A percentile compares a stretch with the other conserved stretches of the same genome.
Evolutionary conservation across 2,329 filamentous ascomycete genomes (phyloP).

Genomic region (Alternaria sp.): DNA sequence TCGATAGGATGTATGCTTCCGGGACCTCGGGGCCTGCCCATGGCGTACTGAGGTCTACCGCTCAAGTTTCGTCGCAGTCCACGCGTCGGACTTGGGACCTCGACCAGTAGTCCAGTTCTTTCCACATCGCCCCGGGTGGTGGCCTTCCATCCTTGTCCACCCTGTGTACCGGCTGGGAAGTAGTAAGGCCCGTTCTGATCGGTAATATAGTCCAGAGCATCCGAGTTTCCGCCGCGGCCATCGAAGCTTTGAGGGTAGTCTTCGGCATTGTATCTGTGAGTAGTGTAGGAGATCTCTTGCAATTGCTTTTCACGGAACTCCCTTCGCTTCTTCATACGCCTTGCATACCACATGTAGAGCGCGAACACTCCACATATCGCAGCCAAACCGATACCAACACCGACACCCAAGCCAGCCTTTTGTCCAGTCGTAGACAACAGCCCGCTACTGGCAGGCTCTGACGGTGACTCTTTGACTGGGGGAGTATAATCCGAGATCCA

Average conservation of each 20-base stretch:
- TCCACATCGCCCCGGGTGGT: conserved; percentile 48
- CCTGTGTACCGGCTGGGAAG: conserved; percentile 29
- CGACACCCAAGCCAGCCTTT: conserved; percentile 54
- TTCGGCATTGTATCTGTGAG: conserved; percentile 54
- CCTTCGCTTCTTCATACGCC: conserved; percentile 49
- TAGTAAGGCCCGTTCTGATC: conserved; percentile 37
- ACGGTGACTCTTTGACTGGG: conserved; percentile 38
- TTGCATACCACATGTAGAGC: conserved; percentile 57
- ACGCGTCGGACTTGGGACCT: conserved; percentile 57
- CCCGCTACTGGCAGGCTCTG: conserved; percentile 30
- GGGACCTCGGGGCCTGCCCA: conserved; percentile 57
- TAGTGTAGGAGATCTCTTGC: conserved; percentile 58
- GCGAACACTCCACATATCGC: conserved; percentile 50
- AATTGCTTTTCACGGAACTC: conserved; percentile 62
- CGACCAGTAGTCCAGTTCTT: conserved; percentile 55
- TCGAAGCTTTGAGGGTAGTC: conserved; percentile 46
- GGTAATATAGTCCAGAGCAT: conserved; percentile 43
- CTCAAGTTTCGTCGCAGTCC: conserved; percentile 53
- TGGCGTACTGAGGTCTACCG: conserved; percentile 54
- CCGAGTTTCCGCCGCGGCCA: conserved; percentile 49
- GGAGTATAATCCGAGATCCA: conserved; percentile 66
- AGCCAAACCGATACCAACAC: conserved; percentile 54
- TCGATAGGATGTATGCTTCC: conserved; percentile 69
- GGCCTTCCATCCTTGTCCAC: conserved; percentile 42
- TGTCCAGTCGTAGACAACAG: conserved; percentile 53